Base-by-base conservation (phyloP, 768 basidiomycete species). In the Mycena capillaripes region DNA sequence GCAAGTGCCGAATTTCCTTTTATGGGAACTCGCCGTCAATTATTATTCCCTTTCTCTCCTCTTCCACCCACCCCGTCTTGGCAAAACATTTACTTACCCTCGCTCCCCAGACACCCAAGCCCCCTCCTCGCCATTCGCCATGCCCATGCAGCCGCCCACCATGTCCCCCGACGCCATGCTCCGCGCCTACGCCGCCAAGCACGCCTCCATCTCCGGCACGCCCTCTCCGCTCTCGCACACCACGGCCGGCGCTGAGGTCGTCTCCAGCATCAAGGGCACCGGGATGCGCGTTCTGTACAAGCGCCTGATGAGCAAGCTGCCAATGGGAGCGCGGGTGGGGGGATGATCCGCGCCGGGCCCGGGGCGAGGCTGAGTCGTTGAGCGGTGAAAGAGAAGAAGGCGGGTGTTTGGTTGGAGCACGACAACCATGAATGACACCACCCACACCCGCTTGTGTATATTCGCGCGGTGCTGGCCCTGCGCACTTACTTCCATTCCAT, bases 101-200 rank as follows among this genome's bases (percentile, higher is more conserved):
- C 38, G 2, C 16, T 16, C 38, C 16, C 16, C 38, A 38, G 38
- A 16, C 38, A 10, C 38, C 21, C n/a, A 10, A 12, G n/a, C 25
- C 34, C 19, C 34, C 34, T 36, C 70, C 44, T 73, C 82, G 25
- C 68, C 77, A 53, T 80, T 81, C 36, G 85, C 85, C 5, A 77
- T 77, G 58, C 81, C 84, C 66, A 78, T 72, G 46, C 77, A 71
- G 3, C 73, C 84, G 55, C 68, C 79, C 58, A 85, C 88, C 29
- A 87, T 86, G 82, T 83, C 84, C 67, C 93, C 93, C 4, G 94
- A 95, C 77, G 93, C 89, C 29, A 92, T 95, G 91, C 84, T 95
- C 53, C 89, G 91, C 42, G 92, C 91, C 1, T 94, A 93, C 70
- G 93, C 93, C 7, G 87, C 60, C 46, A 73, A 84, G 30, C 84